Base-by-base conservation (phyloP, 768 basidiomycete species). In the Leccinum longicurvipes region DNA sequence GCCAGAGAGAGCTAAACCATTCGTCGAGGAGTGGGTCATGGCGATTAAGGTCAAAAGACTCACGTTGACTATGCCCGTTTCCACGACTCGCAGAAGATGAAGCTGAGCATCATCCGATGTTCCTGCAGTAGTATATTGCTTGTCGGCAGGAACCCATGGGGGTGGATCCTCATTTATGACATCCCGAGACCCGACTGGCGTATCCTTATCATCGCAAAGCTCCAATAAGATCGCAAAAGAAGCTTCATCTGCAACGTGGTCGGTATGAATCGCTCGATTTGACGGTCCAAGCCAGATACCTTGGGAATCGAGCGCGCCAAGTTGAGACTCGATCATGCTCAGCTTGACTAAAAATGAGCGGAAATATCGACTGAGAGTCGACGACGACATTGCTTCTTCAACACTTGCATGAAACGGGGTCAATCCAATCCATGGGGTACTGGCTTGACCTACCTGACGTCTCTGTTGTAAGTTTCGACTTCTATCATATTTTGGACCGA, bases 141-240 rank as follows among this genome's bases (percentile, higher is more conserved):
- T 72, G 42, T 83, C 77, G 23, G 91, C 88, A 1, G 89, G 91
- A 24, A 92, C 80, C 91, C 91, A 93, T 1, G 88, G 83, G 5
- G 88, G 82, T 27, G 83, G 86, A 52, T 90, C 82, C 79, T 61
- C 75, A 25, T 50, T 32, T 56, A 71, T 82, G 66, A 85, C 80
- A 23, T 74, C 76, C 14, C 75, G 57, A 10, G 49, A 74, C 1
- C 77, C 75, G 3, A 76, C 75, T 4, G 82, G 74, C 0, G 87
- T 87, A 8, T 78, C 78, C 51, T 74, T 76, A 44, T 84, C 81
- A 51, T 91, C 88, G 62, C 81, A 81, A 51, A 93, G 78, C 65
- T 95, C 93, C 21, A 95, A 71, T n/a, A 93, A 69, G 53, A 96
- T 82, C 1, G 86, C 85, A 63, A 95, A 96, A 0, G 91, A 88